phyloP scores from a whole-genome alignment of 257 asterid genomes.

The Nicotiana otophora region DNA sequence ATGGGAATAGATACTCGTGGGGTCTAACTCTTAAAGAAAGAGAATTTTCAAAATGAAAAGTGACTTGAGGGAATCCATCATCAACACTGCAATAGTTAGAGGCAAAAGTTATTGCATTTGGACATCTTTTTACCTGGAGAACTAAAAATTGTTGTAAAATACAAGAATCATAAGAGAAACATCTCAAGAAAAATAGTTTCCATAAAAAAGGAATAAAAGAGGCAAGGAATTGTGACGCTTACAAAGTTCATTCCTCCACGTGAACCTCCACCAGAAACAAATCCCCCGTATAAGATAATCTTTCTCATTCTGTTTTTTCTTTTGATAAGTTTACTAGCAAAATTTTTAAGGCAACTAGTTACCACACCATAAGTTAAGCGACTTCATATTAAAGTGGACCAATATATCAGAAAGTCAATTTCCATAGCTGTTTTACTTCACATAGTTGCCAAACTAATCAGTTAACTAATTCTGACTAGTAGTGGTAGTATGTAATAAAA shows the following conservation, averaged over 20 bases:
- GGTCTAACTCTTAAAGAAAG: conserved; percentile 85
- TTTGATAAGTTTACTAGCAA: not conserved
- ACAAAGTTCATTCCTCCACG: not conserved
- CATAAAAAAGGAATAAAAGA: not conserved
- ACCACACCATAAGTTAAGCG: not conserved
- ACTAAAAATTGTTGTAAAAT: conserved; percentile 2
- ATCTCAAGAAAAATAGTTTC: not conserved
- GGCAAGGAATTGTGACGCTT: not conserved
- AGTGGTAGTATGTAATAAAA: not conserved
- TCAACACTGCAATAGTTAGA: conserved; percentile 65
- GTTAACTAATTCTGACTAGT: not conserved
- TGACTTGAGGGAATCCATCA: conserved; percentile 83
- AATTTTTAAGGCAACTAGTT: not conserved
- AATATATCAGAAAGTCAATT: conserved; percentile 6
- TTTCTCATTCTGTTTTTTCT: not conserved
- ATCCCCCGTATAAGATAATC: not conserved
- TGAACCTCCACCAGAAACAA: not conserved
- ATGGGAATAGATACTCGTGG: conserved; percentile 82
- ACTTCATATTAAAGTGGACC: conserved; percentile 1
- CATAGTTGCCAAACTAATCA: not conserved
- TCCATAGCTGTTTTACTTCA: not conserved
- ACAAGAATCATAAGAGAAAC: not conserved
- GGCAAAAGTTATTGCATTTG: conserved; percentile 7
- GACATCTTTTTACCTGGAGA: not conserved
- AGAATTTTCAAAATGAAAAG: conserved; percentile 75